Conservation (phyloP, 139 green algal genomes). For the Chlorella sp. region DNA sequence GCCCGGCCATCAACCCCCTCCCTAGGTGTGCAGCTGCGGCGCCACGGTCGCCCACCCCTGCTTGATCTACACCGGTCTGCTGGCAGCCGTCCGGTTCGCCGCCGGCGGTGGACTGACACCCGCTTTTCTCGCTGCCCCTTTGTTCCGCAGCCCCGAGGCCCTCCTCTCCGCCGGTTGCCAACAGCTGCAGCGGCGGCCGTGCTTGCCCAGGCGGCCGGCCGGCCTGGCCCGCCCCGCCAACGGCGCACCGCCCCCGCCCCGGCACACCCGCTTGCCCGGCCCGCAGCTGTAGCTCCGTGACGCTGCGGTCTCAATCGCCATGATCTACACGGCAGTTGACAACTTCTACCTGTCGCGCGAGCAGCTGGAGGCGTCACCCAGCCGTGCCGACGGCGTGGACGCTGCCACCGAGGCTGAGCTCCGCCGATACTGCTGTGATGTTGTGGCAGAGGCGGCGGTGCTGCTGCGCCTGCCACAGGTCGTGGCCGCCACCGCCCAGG, state of each 20-base stretch:
- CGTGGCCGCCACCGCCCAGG: conserved; percentile 89
- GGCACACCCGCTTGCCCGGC: not conserved
- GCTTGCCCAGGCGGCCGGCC: not conserved
- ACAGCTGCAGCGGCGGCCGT: no score
- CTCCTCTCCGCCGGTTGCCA: no score
- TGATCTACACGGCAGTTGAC: conserved; percentile 77
- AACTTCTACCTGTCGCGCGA: conserved; percentile 90
- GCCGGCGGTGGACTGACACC: no score
- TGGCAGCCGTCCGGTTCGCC: no score
- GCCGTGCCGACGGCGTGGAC: conserved; percentile 76
- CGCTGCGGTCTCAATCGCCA: conserved; percentile 26
- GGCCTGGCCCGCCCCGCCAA: not conserved
- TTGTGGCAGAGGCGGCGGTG: conserved; percentile 73
- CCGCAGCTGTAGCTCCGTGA: no score
- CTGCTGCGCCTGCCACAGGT: conserved; percentile 83
- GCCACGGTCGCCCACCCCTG: no score
- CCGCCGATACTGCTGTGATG: conserved; percentile 81
- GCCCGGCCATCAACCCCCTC: no score
- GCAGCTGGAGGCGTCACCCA: conserved; percentile 75
- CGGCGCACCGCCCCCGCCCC: not conserved
- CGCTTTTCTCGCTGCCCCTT: no score
- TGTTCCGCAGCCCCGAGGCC: no score
- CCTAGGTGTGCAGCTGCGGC: no score
- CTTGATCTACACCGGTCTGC: no score
- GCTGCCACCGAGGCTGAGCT: conserved; percentile 73